Base-by-base conservation (phyloP, 2,329 filamentous ascomycete species). In the Metarhizium sp. region DNA sequence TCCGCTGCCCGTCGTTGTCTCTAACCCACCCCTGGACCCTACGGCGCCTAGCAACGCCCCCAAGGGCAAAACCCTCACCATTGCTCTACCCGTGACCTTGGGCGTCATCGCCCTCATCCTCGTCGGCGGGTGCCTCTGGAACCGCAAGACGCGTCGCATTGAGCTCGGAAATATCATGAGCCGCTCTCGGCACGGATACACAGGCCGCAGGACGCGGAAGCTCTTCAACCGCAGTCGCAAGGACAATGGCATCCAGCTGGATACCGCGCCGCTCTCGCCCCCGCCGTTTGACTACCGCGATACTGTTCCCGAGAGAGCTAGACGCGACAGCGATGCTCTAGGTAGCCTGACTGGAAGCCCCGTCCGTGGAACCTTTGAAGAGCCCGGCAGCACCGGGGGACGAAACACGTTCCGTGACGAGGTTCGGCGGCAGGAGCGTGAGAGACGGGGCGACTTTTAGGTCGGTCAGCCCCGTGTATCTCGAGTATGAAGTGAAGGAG, bases 91-190 rank as follows among this genome's bases (percentile, higher is more conserved):
- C 18, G 67, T 71, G 54, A 69, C 78, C 20, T 66, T 80, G n/a
- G 75, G 74, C 51, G 70, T 75, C 62, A 67, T 80, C 54, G 50
- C 71, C 46, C 57, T 81, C 51, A 69, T 78, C 59, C 57, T 81
- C 61, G 47, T 84, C 69, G 73, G 85, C 68, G 65, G 83, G 68
- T 74, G 78, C 70, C 54, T 85, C 73, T 81, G 75, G 73, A 80
- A 82, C 67, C 71, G 74, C 54, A 73, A 75, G 62, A 67, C 71
- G n/a, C 74, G 80, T 55, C 65, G 65, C 57, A 79, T 83, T 57
- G 68, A 69, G 4, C 63, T 83, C 50, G 78, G 76, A 53, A 78
- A 75, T 62, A 69, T 82, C 67, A 78, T 81, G 73, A 70, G 75
- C 61, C 73, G 77, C 52, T 60, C 61, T 46, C 67, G 72, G 36